Percentiles rank a stretch among this genome's conserved stretches.
These are phyloP conservation scores for Aspergillus conjunctus DNA, from an alignment of 495 filamentous ascomycete species.

Conservation along the genomic window DNA sequence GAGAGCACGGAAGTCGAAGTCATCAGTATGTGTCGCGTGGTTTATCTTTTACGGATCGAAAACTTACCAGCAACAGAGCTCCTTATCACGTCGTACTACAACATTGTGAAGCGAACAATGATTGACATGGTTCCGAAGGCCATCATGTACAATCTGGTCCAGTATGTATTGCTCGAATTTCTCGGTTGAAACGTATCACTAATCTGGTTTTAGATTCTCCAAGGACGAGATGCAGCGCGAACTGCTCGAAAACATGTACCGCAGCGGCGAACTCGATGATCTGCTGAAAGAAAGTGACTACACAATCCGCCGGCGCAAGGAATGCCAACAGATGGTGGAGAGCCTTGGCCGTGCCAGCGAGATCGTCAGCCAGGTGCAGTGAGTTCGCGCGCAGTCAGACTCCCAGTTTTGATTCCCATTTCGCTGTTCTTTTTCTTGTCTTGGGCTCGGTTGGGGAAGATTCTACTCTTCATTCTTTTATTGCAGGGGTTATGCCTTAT, in stretches of 20 bases:
- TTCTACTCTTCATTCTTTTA: slow-evolving; percentile 13
- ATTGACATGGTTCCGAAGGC: slow-evolving; percentile 99
- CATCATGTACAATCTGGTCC: slow-evolving; percentile 95
- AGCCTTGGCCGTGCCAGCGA: slow-evolving; percentile 83
- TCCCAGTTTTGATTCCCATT: slow-evolving; percentile 20
- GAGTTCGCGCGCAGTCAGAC: slow-evolving; percentile 27
- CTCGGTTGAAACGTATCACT: slow-evolving; percentile 9
- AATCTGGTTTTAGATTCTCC: slow-evolving; percentile 63
- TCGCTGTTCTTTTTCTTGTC: slow-evolving; percentile 13
- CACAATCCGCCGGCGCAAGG: slow-evolving; percentile 91
- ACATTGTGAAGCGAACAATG: slow-evolving; percentile 97
- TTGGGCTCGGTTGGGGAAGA: slow-evolving; percentile 17
- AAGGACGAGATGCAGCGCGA: slow-evolving; percentile 99
- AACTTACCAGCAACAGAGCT: slow-evolving; percentile 62
- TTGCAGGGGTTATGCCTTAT: slow-evolving; percentile 21
- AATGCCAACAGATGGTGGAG: slow-evolving; percentile 99
- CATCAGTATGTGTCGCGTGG: slow-evolving; percentile 73
- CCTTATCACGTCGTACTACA: slow-evolving; percentile 94
- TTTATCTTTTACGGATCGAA: too few species aligned
- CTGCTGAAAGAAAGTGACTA: slow-evolving; percentile 98
- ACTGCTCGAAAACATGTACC: slow-evolving; percentile 97
- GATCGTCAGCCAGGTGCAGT: slow-evolving; percentile 97
- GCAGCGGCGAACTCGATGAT: slow-evolving; percentile 83
- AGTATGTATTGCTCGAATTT: slow-evolving; percentile 59
- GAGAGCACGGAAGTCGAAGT: slow-evolving; percentile 96